Evolutionary conservation across 176 grass and related monocot species (phyloP).

Genomic region (Chrysopogon serrulatus): DNA sequence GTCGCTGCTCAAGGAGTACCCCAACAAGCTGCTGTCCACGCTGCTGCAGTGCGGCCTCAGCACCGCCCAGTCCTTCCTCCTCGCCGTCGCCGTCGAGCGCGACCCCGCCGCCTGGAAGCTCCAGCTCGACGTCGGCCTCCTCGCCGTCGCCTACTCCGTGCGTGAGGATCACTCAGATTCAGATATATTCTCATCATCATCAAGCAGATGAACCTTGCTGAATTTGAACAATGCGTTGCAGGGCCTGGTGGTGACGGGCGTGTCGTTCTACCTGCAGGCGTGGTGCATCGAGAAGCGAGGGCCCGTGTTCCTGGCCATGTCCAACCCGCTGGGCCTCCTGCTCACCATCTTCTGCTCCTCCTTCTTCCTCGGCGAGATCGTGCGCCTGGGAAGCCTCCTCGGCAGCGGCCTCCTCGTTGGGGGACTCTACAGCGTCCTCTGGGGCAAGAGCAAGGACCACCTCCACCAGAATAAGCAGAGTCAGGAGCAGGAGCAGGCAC

Average conservation of each 20-base stretch:
- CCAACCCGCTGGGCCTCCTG: conserved; percentile 48
- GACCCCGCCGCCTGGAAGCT: conserved; percentile 57
- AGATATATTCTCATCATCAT: too few relatives aligned
- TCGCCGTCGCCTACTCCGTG: conserved; percentile 54
- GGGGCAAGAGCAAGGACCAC: conserved; percentile 45
- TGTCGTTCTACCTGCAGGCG: conserved; percentile 62
- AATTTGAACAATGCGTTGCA: neutral
- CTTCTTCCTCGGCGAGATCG: conserved; percentile 53
- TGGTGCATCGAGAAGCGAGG: conserved; percentile 77
- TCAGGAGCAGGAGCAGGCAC: neutral
- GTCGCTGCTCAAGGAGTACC: conserved; percentile 65
- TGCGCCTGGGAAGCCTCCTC: conserved; percentile 55
- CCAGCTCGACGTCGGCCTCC: conserved; percentile 38
- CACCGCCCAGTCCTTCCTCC: conserved; percentile 42
- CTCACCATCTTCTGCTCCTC: conserved; percentile 59
- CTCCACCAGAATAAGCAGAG: neutral
- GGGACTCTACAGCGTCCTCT: conserved; percentile 49
- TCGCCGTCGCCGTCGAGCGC: conserved; percentile 46
- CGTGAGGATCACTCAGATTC: too few relatives aligned
- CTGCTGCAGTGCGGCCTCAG: conserved; percentile 39
- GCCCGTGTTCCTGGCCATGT: conserved; percentile 55
- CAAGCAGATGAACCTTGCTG: too few relatives aligned
- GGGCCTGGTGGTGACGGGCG: conserved; percentile 45
- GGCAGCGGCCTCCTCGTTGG: conserved; percentile 35
- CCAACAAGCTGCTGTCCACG: conserved; percentile 66